Evolutionary conservation across 768 basidiomycete species (phyloP), one percentile per base, ranked within the genome.

Genomic region (Rhodotorula babjevae): DNA sequence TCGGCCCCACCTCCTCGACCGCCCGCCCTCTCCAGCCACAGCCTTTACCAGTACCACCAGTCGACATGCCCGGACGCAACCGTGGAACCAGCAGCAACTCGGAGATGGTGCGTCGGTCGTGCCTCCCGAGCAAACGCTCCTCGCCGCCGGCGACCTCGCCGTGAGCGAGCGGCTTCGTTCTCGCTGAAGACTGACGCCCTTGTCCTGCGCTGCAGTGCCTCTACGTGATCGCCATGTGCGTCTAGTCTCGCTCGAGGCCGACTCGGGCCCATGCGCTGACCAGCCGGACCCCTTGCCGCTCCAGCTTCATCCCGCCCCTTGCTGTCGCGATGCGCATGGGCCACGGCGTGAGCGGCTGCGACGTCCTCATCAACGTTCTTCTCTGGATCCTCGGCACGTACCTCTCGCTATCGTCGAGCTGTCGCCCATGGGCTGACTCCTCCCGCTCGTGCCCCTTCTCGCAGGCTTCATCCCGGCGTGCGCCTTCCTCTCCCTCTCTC

Each of bases 141-240:
- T n/a, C n/a, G n/a, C n/a, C n/a, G n/a, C n/a, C n/a, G n/a, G n/a
- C n/a, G n/a, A n/a, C n/a, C n/a, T n/a, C n/a, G n/a, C n/a, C n/a
- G n/a, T n/a, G n/a, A n/a, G n/a, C n/a, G n/a, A n/a, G n/a, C n/a
- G n/a, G n/a, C n/a, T n/a, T n/a, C n/a, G n/a, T n/a, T n/a, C n/a
- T n/a, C n/a, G n/a, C n/a, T n/a, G n/a, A n/a, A n/a, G 36, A 36
- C 36, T 36, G 36, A 36, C 36, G 5, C 9, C 11, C 23, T 25
- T 27, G 23, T 25, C 23, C 23, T 11, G 29, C 50, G 52, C 44
- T 9, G 42, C 16, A 61, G 60, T 68, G 67, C 60, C 67, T 68
- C 18, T 68, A 68, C 50, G 18, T 61, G 40, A 40, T 68, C 36
- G 67, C 60, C 15, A 27, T 68, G 65, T 67, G 40, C 33, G 57